phyloP scores from a whole-genome alignment of 116 monocot genomes.

The Zostera marina region DNA sequence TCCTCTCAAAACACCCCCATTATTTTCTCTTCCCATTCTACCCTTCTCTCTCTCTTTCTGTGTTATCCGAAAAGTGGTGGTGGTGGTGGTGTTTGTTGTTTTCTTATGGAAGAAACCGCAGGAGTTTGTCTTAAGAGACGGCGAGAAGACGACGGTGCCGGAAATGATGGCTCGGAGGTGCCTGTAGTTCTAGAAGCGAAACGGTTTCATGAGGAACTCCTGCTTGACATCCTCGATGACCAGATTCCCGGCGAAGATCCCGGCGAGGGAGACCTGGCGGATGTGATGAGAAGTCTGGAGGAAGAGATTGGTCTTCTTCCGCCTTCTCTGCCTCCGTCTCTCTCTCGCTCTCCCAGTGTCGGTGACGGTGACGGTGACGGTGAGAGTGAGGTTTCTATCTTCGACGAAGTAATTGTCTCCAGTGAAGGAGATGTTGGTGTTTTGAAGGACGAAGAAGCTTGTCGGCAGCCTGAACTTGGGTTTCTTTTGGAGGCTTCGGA shows the following conservation, averaged over 20 bases:
- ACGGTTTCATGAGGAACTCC: slow-evolving; percentile 3
- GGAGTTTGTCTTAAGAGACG: neutral
- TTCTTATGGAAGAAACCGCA: neutral
- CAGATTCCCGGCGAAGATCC: neutral
- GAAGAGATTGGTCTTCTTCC: slow-evolving; percentile 11
- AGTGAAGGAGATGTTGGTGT: neutral
- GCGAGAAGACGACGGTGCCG: neutral
- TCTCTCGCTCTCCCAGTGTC: neutral
- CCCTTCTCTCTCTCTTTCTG: slow-evolving; percentile 2
- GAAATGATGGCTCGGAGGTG: neutral
- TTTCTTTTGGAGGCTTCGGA: slow-evolving; percentile 70
- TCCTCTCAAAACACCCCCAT: neutral
- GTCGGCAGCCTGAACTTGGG: slow-evolving; percentile 27
- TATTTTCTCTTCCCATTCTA: neutral
- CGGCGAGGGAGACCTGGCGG: slow-evolving; percentile 9
- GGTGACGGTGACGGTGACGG: neutral
- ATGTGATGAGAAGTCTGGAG: slow-evolving; percentile 18
- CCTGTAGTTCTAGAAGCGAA: neutral
- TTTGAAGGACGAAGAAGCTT: neutral
- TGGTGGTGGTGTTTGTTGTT: no score
- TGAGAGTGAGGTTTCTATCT: neutral
- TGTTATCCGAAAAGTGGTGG: neutral
- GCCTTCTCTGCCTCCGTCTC: neutral
- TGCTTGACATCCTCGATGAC: slow-evolving; percentile 3
- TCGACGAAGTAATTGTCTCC: neutral